Percentiles rank a stretch among this genome's conserved stretches.
phyloP scores from a whole-genome alignment of 768 basidiomycete genomes.

The Psilocybe subaeruginosa region DNA sequence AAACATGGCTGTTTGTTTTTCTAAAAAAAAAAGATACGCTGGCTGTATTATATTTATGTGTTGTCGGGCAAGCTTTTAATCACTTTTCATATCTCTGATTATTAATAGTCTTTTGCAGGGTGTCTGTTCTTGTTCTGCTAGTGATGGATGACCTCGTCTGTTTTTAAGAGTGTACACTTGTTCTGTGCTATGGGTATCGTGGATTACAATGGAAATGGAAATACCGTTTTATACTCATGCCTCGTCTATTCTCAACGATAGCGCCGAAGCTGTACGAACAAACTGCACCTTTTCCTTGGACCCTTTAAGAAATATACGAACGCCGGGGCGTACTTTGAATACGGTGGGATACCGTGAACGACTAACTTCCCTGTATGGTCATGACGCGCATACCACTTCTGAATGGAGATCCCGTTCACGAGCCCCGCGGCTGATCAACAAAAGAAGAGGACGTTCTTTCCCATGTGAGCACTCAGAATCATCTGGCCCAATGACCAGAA shows the following conservation, averaged over 20 bases:
- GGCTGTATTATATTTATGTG: conserved; percentile 25
- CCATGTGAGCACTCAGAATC: neutral
- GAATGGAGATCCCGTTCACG: conserved; percentile 3
- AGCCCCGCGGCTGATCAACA: neutral
- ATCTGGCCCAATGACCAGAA: neutral
- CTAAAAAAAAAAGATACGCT: no score
- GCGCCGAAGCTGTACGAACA: no score
- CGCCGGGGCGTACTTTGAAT: neutral
- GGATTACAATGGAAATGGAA: no score
- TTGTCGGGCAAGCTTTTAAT: conserved; percentile 26
- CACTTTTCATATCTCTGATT: conserved; percentile 32
- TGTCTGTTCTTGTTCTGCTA: neutral
- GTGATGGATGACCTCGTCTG: no score
- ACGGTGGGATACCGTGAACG: conserved; percentile 8
- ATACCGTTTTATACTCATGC: neutral
- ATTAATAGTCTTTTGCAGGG: neutral
- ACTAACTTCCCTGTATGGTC: conserved; percentile 7
- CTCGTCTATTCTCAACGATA: no score
- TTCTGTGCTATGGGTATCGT: no score
- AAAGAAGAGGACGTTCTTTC: no score
- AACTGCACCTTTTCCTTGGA: neutral
- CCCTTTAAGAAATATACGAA: neutral
- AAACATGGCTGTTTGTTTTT: no score
- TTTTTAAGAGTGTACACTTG: no score
- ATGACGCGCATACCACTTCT: neutral